Conservation (phyloP, 169 alveolate species). For the Cryptosporidium xiaoi region DNA sequence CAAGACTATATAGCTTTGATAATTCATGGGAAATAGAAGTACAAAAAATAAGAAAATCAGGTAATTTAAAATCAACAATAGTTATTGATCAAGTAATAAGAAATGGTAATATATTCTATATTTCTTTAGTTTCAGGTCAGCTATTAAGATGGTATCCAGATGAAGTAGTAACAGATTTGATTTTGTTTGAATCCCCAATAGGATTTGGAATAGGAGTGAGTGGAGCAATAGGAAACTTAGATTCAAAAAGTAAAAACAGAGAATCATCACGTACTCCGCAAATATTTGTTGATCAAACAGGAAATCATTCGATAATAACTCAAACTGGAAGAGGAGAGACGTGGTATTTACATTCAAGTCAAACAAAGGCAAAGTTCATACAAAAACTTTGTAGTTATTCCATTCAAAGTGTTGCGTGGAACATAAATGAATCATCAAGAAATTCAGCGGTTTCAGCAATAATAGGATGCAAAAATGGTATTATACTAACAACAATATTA, state of each 20-base stretch:
- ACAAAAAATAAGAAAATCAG: constrained; percentile 2
- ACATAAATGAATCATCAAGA: constrained; percentile 24
- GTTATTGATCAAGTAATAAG: constrained; percentile 51
- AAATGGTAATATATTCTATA: constrained; percentile 30
- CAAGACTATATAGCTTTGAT: constrained; percentile 57
- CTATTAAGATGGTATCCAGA: constrained; percentile 64
- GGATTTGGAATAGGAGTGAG: constrained; percentile 6
- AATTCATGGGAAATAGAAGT: constrained; percentile 54
- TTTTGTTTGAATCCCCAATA: constrained; percentile 45
- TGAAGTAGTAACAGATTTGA: constrained; percentile 33
- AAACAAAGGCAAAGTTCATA: constrained; percentile 29
- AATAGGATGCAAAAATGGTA: constrained; percentile 57
- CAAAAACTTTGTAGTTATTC: constrained; percentile 50
- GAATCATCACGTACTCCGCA: constrained; percentile 35
- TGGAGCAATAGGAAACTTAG: background rate
- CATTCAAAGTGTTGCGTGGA: constrained; percentile 70
- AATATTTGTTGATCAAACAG: constrained; percentile 56
- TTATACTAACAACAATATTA: constrained; percentile 51
- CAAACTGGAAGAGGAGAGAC: constrained; percentile 40
- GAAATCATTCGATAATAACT: constrained; percentile 41
- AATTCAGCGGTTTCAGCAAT: constrained; percentile 51
- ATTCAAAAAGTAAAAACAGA: background rate
- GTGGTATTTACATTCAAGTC: constrained; percentile 59
- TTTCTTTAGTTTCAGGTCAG: constrained; percentile 62
- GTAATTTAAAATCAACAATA: constrained; percentile 30